Base-by-base conservation (phyloP, 2,329 filamentous ascomycete species). In the Phialophora macrospora region DNA sequence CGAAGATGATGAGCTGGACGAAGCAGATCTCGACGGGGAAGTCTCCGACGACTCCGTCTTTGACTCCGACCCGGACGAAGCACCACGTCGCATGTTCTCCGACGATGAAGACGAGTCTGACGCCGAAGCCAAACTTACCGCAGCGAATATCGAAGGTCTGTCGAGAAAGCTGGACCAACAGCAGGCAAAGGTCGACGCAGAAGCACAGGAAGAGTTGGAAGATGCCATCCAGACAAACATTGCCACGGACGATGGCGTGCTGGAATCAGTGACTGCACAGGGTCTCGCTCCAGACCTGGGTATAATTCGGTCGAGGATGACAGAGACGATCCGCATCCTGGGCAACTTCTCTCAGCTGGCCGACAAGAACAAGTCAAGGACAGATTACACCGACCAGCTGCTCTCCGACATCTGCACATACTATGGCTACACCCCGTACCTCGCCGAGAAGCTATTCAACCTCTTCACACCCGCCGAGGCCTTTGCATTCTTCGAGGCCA, bases 401-500 rank as follows among this genome's bases (percentile, higher is more conserved):
- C 80, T 98, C 67, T 91, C 92, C 79, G 95, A 99, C 75, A 91
- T 98, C 65, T 97, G 93, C 81, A 87, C 90, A 63, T 99, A 99
- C 83, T 99, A 99, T 77, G 93, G 94, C 66, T 99, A 99, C 82
- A 96, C 91, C 3, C 87, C 90, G 44, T 98, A 90, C 80, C 85
- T 99, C n/a, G 95, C 93, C 4, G 92, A 97, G 79, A 99, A 98
- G 83, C 88, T 99, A 17, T 93, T 93, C 81, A 89, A 90, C 75
- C 87, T 99, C 6, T 98, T 99, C 80, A 88, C 93, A 1, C 92
- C 95, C 0, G 89, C 90, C 73, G 95, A 99, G 81, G 95, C 95
- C 0, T 96, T 98, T 73, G 93, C 93, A 62, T 99, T 99, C 80
- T 98, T 99, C 81, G 95, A 99, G 81, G 94, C 94, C 73, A 99